Conservation (phyloP, 2,329 filamentous ascomycete genomes). For the Penicillium sp. region DNA sequence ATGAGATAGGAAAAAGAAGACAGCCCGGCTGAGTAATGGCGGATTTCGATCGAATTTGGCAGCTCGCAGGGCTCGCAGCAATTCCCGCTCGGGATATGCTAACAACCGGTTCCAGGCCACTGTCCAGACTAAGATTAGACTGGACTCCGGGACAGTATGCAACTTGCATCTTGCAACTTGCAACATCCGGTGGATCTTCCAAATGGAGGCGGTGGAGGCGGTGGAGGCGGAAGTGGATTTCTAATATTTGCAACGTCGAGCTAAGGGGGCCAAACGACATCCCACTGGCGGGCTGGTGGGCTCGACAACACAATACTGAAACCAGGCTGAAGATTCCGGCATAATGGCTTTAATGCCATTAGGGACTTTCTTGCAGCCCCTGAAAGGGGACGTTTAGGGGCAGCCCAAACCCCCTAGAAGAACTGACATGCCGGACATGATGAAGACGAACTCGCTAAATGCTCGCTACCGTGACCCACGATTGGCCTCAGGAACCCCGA, state of each 20-base stretch:
- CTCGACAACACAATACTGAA: background rate
- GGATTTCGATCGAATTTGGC: slow-evolving; percentile 1
- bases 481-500: background rate
- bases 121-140: background rate
- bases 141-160: background rate
- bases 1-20: slow-evolving; percentile 1
- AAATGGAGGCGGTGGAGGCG: background rate
- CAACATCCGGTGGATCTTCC: too few relatives aligned
- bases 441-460: background rate
- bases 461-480: background rate
- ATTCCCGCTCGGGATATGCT: background rate
- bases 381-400: background rate
- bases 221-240: background rate
- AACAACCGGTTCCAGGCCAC: too few relatives aligned
- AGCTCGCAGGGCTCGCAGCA: background rate
- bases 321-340: background rate
- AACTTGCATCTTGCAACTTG: too few relatives aligned
- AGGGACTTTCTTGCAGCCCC: too few relatives aligned
- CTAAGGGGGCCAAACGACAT: too few relatives aligned
- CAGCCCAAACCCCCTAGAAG: background rate
- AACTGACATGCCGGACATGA: background rate
- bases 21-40: background rate
- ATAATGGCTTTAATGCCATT: too few relatives aligned
- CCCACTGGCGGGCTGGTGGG: too few relatives aligned
- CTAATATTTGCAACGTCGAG: background rate